These are phyloP conservation scores for Glycyrrhiza uralensis DNA, from an alignment of 306 rosid genomes.

Conservation along the genomic window DNA sequence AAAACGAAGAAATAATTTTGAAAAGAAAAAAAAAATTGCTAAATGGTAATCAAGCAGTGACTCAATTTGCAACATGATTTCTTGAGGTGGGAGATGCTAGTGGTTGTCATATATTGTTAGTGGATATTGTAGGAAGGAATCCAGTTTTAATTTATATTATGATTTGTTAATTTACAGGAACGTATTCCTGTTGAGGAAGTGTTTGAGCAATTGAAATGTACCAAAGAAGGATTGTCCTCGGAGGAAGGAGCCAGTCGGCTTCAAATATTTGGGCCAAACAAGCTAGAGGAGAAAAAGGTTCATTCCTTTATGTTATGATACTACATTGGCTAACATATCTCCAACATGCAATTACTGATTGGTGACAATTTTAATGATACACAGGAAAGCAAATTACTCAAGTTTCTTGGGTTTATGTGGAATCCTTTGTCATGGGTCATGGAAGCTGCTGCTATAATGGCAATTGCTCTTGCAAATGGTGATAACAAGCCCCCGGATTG, in stretches of 20 bases:
- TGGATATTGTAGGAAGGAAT: not conserved
- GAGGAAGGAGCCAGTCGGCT: conserved; percentile 86
- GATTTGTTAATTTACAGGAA: conserved; percentile 55
- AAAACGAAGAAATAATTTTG: not conserved
- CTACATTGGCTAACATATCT: not conserved
- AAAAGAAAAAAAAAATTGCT: not conserved
- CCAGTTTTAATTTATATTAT: not conserved
- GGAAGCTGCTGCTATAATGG: conserved; percentile 97
- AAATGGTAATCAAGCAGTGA: not conserved
- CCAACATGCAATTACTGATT: conserved; percentile 25
- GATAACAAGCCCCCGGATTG: conserved; percentile 85
- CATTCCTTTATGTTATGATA: not conserved
- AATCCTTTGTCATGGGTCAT: conserved; percentile 99
- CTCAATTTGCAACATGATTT: not conserved
- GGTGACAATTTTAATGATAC: conserved; percentile 23
- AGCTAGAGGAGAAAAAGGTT: conserved; percentile 95
- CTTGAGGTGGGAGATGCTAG: conserved; percentile 5
- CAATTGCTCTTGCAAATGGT: conserved; percentile 96
- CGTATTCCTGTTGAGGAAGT: conserved; percentile 91
- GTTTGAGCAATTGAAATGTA: conserved; percentile 83
- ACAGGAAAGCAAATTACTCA: conserved; percentile 95
- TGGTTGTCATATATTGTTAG: not conserved
- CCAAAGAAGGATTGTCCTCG: conserved; percentile 63
- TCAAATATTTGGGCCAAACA: conserved; percentile 93
- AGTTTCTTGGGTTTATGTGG: conserved; percentile 99